Percentiles rank a stretch among this genome's conserved stretches.
Conservation (phyloP, 148 eudicot species). For the Vaccinium vitisidaea region DNA sequence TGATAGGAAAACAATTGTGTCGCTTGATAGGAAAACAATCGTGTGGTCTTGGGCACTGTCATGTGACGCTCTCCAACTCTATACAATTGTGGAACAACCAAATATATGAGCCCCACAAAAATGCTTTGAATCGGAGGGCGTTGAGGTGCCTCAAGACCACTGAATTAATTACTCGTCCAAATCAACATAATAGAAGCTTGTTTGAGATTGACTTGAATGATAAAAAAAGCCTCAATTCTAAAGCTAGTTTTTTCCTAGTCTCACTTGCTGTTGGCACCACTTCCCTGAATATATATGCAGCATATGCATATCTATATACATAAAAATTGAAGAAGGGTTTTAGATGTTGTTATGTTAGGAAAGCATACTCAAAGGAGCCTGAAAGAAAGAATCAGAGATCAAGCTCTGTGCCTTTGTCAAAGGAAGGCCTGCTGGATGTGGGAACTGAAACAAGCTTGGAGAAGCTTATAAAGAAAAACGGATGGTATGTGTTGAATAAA, state of each 20-base stretch:
- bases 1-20: background rate
- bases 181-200: background rate
- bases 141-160: background rate
- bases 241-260: background rate
- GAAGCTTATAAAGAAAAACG: constrained; percentile 30
- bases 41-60: background rate
- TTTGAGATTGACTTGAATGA: background rate
- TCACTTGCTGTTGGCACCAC: too few relatives aligned
- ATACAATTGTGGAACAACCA: background rate
- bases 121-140: background rate
- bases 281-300: too few relatives aligned
- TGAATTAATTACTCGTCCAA: background rate
- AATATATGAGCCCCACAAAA: background rate
- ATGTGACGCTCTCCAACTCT: background rate
- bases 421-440: constrained; percentile 10
- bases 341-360: background rate
- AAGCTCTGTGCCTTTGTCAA: constrained; percentile 21
- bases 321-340: background rate
- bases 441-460: constrained; percentile 27
- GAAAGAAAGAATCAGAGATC: constrained; percentile 23
- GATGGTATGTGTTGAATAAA: constrained; percentile 29
- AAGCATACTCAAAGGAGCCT: constrained; percentile 21
- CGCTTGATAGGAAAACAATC: too few relatives aligned
- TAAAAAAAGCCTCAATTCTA: background rate
- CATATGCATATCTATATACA: too few relatives aligned